These are phyloP conservation scores for Sorghum bicolor DNA, from an alignment of 176 grass and related monocot species.

Conservation along the genomic window DNA sequence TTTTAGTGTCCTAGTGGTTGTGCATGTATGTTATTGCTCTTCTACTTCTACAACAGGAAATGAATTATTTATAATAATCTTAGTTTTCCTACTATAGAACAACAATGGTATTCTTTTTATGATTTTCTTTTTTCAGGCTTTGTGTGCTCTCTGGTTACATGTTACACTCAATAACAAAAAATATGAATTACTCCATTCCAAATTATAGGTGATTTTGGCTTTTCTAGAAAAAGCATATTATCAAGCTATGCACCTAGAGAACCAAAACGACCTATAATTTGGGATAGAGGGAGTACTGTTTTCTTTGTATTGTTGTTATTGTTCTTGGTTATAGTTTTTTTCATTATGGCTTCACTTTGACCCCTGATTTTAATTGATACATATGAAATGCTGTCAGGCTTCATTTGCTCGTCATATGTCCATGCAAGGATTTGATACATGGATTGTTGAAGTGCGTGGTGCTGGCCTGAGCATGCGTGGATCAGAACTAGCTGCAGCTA, in stretches of 20 bases:
- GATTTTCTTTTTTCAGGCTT: neutral
- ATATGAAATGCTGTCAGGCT: slow-evolving; percentile 53
- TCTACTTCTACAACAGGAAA: neutral
- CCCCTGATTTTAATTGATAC: slow-evolving; percentile 18
- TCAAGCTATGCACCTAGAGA: neutral
- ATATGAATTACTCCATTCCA: neutral
- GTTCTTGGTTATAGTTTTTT: neutral
- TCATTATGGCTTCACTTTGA: neutral
- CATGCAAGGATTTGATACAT: slow-evolving; percentile 95
- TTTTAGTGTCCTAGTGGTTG: neutral
- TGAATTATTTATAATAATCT: neutral
- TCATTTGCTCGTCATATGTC: slow-evolving; percentile 99
- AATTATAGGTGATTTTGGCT: neutral
- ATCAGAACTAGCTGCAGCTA: slow-evolving; percentile 38
- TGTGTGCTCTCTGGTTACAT: neutral
- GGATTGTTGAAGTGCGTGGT: slow-evolving; percentile 94
- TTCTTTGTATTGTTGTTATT: slow-evolving; percentile 10
- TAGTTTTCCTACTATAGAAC: neutral
- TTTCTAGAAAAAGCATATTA: neutral
- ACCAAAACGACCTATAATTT: neutral
- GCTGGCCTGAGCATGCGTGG: slow-evolving; percentile 68
- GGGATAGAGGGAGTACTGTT: neutral
- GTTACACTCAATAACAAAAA: neutral
- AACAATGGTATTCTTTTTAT: neutral
- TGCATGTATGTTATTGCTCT: neutral